A percentile compares a stretch with the other conserved stretches of the same genome.
phyloP scores from a whole-genome alignment of 179 eudicot species.

The Amaranthus tricolor region DNA sequence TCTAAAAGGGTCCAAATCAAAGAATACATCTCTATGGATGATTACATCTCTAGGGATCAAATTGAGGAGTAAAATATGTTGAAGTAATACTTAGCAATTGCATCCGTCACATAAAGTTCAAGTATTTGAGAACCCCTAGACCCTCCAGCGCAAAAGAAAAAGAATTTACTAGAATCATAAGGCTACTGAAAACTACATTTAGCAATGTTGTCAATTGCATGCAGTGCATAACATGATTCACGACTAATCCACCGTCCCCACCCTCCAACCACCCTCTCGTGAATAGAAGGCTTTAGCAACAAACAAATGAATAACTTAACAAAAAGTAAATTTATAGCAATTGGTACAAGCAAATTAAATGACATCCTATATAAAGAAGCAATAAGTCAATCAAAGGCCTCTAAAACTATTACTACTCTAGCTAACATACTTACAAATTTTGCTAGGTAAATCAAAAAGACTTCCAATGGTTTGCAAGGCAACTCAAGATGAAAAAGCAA shows the following conservation, averaged over 20 bases:
- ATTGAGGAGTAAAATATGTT: neutral
- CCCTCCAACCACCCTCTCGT: neutral
- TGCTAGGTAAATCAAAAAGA: constrained; percentile 13
- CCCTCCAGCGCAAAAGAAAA: neutral
- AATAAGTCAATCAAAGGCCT: constrained; percentile 19
- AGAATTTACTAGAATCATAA: too few species aligned
- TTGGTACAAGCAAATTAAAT: neutral
- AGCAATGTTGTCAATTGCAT: neutral
- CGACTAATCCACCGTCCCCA: neutral
- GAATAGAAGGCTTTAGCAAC: neutral
- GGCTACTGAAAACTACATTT: neutral
- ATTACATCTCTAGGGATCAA: neutral
- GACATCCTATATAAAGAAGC: constrained; percentile 6
- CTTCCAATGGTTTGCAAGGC: neutral
- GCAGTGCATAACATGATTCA: neutral
- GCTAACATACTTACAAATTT: constrained; percentile 17
- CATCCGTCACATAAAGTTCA: neutral
- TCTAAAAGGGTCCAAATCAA: neutral
- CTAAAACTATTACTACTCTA: constrained; percentile 6
- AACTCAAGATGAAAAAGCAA: constrained; percentile 15
- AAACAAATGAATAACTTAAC: neutral
- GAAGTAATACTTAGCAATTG: neutral
- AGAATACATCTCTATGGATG: neutral
- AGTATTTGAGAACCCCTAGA: neutral
- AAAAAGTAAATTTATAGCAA: neutral